Evolutionary conservation across 1,284 basidiomycete genomes (phyloP).

Genomic region (Trichosporon sp.): DNA sequence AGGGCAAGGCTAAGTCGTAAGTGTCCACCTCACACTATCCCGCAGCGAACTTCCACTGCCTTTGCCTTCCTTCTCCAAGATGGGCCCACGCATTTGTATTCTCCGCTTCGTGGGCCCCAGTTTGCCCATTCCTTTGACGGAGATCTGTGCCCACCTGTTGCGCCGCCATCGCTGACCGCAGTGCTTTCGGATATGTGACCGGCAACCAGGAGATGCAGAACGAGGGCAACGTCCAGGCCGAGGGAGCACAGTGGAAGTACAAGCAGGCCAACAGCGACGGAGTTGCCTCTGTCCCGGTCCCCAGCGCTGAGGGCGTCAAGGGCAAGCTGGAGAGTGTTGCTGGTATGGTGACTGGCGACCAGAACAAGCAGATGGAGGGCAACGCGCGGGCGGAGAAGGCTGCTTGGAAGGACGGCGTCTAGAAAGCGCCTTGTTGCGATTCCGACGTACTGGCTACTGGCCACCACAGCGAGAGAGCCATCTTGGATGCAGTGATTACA

Average conservation of each 20-base stretch:
- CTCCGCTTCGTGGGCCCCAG: too few species aligned
- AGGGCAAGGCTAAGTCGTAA: constrained; percentile 44
- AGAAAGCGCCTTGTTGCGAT: not conserved
- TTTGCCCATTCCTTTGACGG: too few species aligned
- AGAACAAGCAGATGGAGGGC: constrained; percentile 42
- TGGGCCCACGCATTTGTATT: too few species aligned
- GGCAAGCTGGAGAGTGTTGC: constrained; percentile 41
- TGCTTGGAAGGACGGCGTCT: constrained; percentile 38
- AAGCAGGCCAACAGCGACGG: constrained; percentile 30
- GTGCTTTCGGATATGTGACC: constrained; percentile 41
- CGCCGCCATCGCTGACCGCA: too few species aligned
- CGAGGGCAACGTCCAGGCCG: constrained; percentile 41
- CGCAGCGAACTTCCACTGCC: too few species aligned
- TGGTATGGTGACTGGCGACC: constrained; percentile 43
- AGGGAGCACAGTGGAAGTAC: constrained; percentile 42
- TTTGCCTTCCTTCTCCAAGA: too few species aligned
- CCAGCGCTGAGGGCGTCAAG: constrained; percentile 32
- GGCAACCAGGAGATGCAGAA: constrained; percentile 40
- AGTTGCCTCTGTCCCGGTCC: constrained; percentile 21
- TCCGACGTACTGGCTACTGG: too few species aligned
- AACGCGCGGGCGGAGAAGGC: constrained; percentile 42
- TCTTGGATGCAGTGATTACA: not conserved
- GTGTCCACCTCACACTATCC: too few species aligned
- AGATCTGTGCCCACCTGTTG: too few species aligned
- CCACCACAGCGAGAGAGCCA: too few species aligned